These are phyloP conservation scores for Massospora cicadina DNA, from an alignment of 371 early-diverging fungal genomes.

Conservation along the genomic window DNA sequence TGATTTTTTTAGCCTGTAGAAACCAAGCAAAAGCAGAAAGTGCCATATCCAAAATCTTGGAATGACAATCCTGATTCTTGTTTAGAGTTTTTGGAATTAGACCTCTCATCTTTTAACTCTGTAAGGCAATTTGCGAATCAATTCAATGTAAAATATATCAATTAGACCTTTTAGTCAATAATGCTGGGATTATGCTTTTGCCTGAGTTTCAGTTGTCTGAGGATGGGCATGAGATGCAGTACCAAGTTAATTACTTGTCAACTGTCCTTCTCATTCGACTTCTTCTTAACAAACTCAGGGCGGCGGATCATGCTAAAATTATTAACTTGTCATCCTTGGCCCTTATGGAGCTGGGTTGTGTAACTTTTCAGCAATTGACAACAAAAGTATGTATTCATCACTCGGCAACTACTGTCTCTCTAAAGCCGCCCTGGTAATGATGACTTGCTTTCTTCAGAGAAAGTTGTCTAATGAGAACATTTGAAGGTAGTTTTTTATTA, in stretches of 20 bases:
- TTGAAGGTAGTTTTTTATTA: not conserved
- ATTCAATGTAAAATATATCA: not conserved
- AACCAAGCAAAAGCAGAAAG: slow-evolving; percentile 15
- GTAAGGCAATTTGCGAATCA: not conserved
- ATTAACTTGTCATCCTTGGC: not conserved
- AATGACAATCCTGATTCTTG: slow-evolving; percentile 17
- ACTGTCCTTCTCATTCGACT: not conserved
- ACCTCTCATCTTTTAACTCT: slow-evolving; percentile 11
- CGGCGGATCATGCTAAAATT: not conserved
- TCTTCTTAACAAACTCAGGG: not conserved
- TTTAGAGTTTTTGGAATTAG: slow-evolving; percentile 14
- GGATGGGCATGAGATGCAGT: slow-evolving; percentile 2
- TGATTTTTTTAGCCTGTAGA: slow-evolving; percentile 10
- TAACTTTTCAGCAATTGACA: not conserved
- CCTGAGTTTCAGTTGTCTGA: slow-evolving; percentile 4
- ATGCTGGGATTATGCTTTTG: slow-evolving; percentile 7
- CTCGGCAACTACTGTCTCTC: not conserved
- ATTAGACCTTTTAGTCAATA: slow-evolving; percentile 2
- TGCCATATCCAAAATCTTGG: slow-evolving; percentile 8
- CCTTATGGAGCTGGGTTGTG: not conserved
- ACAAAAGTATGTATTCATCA: not conserved
- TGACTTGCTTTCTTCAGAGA: not conserved
- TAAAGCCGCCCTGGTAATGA: slow-evolving; percentile 9
- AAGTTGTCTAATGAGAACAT: not conserved
- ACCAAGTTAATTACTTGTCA: slow-evolving; percentile 4